phyloP scores from a whole-genome alignment of 2,329 filamentous ascomycete species.

The Didymella pinodella region DNA sequence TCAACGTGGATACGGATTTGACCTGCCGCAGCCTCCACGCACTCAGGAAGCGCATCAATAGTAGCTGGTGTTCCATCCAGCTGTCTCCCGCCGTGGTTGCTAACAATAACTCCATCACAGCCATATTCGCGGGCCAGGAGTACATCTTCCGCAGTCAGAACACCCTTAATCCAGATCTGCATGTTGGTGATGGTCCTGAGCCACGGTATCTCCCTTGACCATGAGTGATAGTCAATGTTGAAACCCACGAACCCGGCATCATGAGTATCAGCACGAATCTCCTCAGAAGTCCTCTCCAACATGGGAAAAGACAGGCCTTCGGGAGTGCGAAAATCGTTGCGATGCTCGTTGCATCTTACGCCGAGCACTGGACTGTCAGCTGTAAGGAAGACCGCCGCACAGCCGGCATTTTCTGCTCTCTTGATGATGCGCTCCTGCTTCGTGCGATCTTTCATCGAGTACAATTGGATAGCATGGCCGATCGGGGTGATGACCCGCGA shows the following conservation, averaged over 20 bases:
- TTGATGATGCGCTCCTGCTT: conserved; percentile 7
- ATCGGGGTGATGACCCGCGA: neutral
- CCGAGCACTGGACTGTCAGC: conserved; percentile 7
- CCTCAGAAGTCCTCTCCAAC: conserved; percentile 1
- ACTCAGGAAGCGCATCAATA: conserved; percentile 10
- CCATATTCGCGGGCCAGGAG: conserved; percentile 9
- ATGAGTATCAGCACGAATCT: conserved; percentile 1
- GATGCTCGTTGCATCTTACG: conserved; percentile 9
- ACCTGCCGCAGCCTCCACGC: conserved; percentile 7
- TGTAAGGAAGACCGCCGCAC: conserved; percentile 1
- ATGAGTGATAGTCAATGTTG: conserved; percentile 8
- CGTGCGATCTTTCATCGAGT: conserved; percentile 9
- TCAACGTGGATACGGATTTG: conserved; percentile 7
- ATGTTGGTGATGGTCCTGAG: conserved; percentile 8
- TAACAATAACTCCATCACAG: conserved; percentile 10
- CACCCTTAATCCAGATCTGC: conserved; percentile 13
- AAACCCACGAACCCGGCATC: conserved; percentile 7
- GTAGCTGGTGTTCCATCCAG: conserved; percentile 12
- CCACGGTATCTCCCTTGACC: conserved; percentile 5
- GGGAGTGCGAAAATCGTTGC: conserved; percentile 5
- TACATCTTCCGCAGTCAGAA: conserved; percentile 12
- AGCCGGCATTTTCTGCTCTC: conserved; percentile 5
- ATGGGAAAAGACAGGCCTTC: conserved; percentile 7
- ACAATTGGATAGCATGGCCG: conserved; percentile 6
- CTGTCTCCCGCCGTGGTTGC: conserved; percentile 8